A percentile compares a stretch with the other conserved stretches of the same genome.
Evolutionary conservation across 352 stramenopile genomes (phyloP).

Genomic region (Globisporangium iwayamae): DNA sequence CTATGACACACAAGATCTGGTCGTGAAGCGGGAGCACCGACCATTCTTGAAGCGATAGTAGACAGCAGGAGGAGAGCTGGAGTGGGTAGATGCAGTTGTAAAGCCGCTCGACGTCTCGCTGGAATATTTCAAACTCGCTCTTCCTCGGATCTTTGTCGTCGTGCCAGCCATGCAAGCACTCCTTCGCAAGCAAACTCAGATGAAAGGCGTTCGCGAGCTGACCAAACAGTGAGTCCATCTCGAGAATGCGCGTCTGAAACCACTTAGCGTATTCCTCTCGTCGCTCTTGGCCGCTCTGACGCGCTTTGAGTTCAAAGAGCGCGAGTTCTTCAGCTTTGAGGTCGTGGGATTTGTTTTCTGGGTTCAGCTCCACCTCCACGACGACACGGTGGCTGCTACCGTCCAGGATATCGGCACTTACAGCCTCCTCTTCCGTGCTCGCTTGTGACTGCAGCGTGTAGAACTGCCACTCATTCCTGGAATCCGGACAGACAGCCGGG

Average conservation of each 20-base stretch:
- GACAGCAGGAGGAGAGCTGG: constrained; percentile 33
- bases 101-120: constrained; percentile 49
- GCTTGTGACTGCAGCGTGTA: constrained; percentile 27
- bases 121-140: constrained; percentile 39
- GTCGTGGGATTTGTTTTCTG: constrained; percentile 43
- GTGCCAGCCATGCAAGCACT: constrained; percentile 28
- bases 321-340: constrained; percentile 32
- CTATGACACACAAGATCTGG: constrained; percentile 46
- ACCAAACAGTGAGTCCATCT: constrained; percentile 56
- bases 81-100: constrained; percentile 56
- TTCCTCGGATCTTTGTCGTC: constrained; percentile 20
- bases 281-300: constrained; percentile 21
- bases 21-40: constrained; percentile 48
- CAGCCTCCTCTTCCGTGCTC: constrained; percentile 2
- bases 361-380: constrained; percentile 23
- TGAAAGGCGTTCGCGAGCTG: constrained; percentile 48
- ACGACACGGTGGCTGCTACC: neutral
- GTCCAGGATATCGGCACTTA: neutral
- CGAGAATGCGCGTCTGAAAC: constrained; percentile 49
- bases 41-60: constrained; percentile 55
- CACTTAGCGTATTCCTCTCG: constrained; percentile 36
- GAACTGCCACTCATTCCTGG: constrained; percentile 34
- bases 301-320: constrained; percentile 31
- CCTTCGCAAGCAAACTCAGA: constrained; percentile 32
- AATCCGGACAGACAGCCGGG: constrained; percentile 30